Conservation (phyloP, 2,329 filamentous ascomycete species). For the Botrytis fabae region DNA sequence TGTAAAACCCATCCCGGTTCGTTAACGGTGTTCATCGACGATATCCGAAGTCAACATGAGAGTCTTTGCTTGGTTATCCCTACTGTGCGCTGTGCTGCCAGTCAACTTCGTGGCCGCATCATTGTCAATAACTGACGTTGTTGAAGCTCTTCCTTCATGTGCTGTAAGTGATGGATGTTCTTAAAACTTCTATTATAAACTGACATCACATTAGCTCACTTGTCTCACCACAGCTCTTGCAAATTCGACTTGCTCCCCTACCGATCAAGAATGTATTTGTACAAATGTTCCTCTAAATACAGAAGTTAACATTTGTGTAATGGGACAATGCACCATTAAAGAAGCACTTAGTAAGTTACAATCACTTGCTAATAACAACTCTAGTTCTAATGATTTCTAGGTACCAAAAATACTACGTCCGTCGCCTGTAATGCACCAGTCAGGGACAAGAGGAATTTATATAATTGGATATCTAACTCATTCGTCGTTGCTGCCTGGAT, state of each 20-base stretch:
- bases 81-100: neutral
- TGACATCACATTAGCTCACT: slow-evolving; percentile 4
- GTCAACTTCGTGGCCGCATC: neutral
- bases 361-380: neutral
- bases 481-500: slow-evolving; percentile 15
- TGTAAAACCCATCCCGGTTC: slow-evolving; percentile 3
- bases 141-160: slow-evolving; percentile 11
- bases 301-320: slow-evolving; percentile 3
- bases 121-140: neutral
- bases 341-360: slow-evolving; percentile 3
- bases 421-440: slow-evolving; percentile 6
- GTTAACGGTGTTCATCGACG: neutral
- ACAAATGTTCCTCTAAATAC: slow-evolving; percentile 4
- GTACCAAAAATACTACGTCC: slow-evolving; percentile 14
- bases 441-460: neutral
- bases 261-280: slow-evolving; percentile 20
- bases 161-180: slow-evolving; percentile 5
- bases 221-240: slow-evolving; percentile 7
- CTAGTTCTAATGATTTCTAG: neutral
- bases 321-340: slow-evolving; percentile 8
- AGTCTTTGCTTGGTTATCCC: neutral
- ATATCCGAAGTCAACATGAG: slow-evolving; percentile 10
- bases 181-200: neutral
- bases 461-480: slow-evolving; percentile 7
- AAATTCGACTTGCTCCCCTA: slow-evolving; percentile 11